These are phyloP conservation scores for Dryadomyces quercivorus DNA, from an alignment of 2,329 filamentous ascomycete species.

Conservation along the genomic window DNA sequence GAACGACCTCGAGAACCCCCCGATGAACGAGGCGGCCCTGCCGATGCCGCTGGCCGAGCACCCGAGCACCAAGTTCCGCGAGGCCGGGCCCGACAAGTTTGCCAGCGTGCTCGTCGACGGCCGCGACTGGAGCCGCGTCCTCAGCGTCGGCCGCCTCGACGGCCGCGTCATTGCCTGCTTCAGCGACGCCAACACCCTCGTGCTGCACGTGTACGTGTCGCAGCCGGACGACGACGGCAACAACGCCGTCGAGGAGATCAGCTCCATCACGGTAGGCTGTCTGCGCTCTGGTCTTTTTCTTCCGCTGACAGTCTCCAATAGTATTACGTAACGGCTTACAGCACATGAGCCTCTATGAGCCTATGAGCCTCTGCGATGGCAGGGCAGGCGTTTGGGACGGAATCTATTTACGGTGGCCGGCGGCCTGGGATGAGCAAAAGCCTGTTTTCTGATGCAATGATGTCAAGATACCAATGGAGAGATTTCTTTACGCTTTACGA, in stretches of 20 bases:
- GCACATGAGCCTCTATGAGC: too few species aligned
- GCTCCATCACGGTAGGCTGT: conserved; percentile 58
- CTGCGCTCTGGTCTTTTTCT: background rate
- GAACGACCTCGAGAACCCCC: conserved; percentile 76
- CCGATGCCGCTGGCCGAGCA: conserved; percentile 63
- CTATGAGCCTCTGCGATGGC: background rate
- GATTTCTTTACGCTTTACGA: too few species aligned
- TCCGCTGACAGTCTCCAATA: too few species aligned
- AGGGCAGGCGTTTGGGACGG: background rate
- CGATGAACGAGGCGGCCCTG: conserved; percentile 68
- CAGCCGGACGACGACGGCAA: conserved; percentile 54
- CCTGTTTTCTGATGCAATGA: too few species aligned
- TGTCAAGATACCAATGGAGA: too few species aligned
- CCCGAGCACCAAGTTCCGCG: conserved; percentile 67
- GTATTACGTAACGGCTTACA: background rate
- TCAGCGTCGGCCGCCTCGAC: conserved; percentile 81
- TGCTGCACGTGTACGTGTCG: conserved; percentile 71
- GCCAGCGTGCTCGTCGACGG: conserved; percentile 85
- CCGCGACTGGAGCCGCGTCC: conserved; percentile 85
- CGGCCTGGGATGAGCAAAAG: too few species aligned
- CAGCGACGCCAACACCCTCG: conserved; percentile 65
- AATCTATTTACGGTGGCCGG: background rate
- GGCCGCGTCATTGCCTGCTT: conserved; percentile 90
- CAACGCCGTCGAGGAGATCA: conserved; percentile 46
- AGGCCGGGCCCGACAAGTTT: conserved; percentile 71